These are phyloP conservation scores for Myriosclerotinia scirpicola DNA, from an alignment of 2,329 filamentous ascomycete genomes.

Conservation along the genomic window DNA sequence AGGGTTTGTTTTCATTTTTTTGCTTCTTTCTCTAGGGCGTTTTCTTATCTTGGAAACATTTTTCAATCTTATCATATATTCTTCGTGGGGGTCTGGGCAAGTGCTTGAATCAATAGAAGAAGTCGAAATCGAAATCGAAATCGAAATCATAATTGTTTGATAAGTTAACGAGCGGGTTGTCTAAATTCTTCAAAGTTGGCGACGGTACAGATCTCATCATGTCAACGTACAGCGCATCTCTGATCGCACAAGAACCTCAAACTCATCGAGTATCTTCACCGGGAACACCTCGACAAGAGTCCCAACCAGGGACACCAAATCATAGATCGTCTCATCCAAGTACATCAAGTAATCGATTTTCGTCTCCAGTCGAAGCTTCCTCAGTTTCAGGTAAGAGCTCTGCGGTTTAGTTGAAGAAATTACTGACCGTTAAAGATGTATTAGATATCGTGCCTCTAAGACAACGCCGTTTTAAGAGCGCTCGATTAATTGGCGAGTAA, in stretches of 20 bases:
- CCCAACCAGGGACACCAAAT: conserved; percentile 17
- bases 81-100: background rate
- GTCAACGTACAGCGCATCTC: conserved; percentile 12
- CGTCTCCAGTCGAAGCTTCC: conserved; percentile 2
- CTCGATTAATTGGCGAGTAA: conserved; percentile 27
- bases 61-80: background rate
- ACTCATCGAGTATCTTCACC: conserved; percentile 5
- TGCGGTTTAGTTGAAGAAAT: background rate
- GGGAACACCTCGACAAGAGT: conserved; percentile 8
- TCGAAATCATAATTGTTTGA: background rate
- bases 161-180: background rate
- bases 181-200: background rate
- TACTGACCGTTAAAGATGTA: conserved; percentile 1
- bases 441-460: conserved; percentile 13
- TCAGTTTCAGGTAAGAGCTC: conserved; percentile 18
- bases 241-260: conserved; percentile 16
- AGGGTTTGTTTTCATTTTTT: background rate
- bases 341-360: conserved; percentile 15
- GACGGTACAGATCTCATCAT: background rate
- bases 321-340: conserved; percentile 10
- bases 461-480: conserved; percentile 28
- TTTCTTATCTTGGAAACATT: conserved; percentile 17
- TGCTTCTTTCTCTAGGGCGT: background rate
- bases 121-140: background rate
- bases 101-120: background rate